Percentiles rank a stretch among this genome's conserved stretches.
Evolutionary conservation across 805 yeast genomes (phyloP).

Genomic region (Candida tallmaniae): DNA sequence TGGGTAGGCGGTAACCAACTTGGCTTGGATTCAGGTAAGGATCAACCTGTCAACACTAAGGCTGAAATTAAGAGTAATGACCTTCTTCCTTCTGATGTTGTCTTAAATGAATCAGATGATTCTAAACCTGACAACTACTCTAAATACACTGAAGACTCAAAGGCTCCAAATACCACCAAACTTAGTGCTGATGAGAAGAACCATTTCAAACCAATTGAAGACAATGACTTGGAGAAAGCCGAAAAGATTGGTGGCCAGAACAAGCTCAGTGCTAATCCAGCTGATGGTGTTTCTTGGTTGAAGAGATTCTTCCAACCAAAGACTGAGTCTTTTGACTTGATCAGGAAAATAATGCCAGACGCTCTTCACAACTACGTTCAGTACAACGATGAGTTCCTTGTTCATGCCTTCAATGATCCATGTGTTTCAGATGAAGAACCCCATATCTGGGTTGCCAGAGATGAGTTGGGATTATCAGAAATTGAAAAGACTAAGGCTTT

Average conservation of each 20-base stretch:
- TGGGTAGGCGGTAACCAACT: constrained; percentile 43
- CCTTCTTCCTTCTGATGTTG: not conserved
- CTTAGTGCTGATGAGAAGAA: no score
- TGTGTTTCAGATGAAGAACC: constrained; percentile 54
- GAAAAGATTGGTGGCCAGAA: constrained; percentile 3
- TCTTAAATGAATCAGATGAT: constrained; percentile 6
- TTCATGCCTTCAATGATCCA: constrained; percentile 51
- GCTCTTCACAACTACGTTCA: constrained; percentile 36
- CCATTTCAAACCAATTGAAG: no score
- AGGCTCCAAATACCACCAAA: constrained; percentile 15
- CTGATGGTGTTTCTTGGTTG: constrained; percentile 24
- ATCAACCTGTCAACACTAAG: constrained; percentile 14
- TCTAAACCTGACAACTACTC: constrained; percentile 5
- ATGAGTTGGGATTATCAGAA: constrained; percentile 61
- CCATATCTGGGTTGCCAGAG: constrained; percentile 67
- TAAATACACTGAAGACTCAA: constrained; percentile 18
- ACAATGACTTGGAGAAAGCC: not conserved
- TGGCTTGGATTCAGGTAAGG: constrained; percentile 19
- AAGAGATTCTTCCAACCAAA: constrained; percentile 45
- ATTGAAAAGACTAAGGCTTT: constrained; percentile 53
- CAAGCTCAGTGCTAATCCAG: constrained; percentile 11
- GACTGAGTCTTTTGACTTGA: constrained; percentile 41
- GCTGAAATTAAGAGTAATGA: constrained; percentile 2
- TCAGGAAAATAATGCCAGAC: constrained; percentile 44
- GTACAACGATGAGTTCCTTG: constrained; percentile 37